phyloP scores from a whole-genome alignment of 495 filamentous ascomycete genomes.

The Penicillium crystallinum region DNA sequence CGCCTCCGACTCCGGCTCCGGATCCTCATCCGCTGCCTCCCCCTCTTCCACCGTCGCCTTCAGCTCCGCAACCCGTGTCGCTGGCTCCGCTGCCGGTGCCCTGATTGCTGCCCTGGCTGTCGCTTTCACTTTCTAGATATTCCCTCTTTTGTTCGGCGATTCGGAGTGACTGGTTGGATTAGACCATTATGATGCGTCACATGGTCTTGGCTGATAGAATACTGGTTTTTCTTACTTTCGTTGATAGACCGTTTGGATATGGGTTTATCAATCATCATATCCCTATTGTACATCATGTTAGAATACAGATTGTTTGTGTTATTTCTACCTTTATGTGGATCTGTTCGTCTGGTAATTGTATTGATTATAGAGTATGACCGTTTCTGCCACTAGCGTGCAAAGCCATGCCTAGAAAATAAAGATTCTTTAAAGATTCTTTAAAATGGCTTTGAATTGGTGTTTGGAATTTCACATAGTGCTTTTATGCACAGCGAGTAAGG shows the following conservation, averaged over 20 bases:
- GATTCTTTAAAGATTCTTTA: no score
- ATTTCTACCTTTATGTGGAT: no score
- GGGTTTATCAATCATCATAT: neutral
- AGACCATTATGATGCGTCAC: conserved; percentile 1
- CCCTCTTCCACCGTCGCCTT: conserved; percentile 9
- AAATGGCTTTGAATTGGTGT: no score
- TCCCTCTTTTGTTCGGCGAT: conserved; percentile 7
- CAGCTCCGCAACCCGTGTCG: conserved; percentile 24
- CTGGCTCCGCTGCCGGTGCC: conserved; percentile 31
- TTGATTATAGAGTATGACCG: no score
- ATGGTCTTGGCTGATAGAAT: conserved; percentile 2
- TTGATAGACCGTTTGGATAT: neutral
- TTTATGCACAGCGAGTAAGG: no score
- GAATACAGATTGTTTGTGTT: neutral
- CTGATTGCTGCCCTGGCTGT: conserved; percentile 25
- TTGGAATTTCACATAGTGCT: no score
- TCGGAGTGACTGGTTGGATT: conserved; percentile 14
- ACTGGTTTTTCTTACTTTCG: conserved; percentile 9
- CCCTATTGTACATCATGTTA: neutral
- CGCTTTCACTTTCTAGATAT: conserved; percentile 30
- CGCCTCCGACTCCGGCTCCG: conserved; percentile 14
- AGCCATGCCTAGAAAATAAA: no score
- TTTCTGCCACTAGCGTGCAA: no score
- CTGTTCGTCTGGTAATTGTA: no score
- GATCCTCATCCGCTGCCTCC: conserved; percentile 3